Conservation (phyloP, 805 yeast genomes). For the Nakazawaea laoshanensis region DNA sequence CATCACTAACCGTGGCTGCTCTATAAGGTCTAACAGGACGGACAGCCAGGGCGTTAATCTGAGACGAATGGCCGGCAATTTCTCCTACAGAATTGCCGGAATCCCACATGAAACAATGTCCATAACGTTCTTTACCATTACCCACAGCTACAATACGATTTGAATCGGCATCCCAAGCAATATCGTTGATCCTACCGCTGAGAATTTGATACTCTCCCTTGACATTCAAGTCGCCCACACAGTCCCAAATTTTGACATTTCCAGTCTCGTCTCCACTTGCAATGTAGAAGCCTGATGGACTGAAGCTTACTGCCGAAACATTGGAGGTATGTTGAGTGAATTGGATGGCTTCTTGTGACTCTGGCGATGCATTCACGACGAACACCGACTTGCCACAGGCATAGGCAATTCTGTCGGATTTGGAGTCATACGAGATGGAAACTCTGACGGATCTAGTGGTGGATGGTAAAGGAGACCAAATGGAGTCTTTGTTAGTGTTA, state of each 20-base stretch:
- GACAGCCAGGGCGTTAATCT: slow-evolving; percentile 76
- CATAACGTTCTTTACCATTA: slow-evolving; percentile 84
- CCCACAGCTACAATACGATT: slow-evolving; percentile 90
- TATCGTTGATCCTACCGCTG: slow-evolving; percentile 71
- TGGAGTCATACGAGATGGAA: slow-evolving; percentile 67
- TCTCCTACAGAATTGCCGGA: slow-evolving; percentile 97
- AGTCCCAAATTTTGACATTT: slow-evolving; percentile 82
- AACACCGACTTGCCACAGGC: slow-evolving; percentile 75
- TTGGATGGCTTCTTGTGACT: slow-evolving; percentile 36
- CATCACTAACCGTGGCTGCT: slow-evolving; percentile 90
- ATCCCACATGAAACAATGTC: slow-evolving; percentile 90
- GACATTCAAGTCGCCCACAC: slow-evolving; percentile 42
- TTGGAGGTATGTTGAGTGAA: slow-evolving; percentile 62
- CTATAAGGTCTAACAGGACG: slow-evolving; percentile 85
- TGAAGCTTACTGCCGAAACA: slow-evolving; percentile 78
- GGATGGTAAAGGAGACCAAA: slow-evolving; percentile 71
- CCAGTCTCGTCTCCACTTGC: slow-evolving; percentile 95
- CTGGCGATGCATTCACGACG: slow-evolving; percentile 56
- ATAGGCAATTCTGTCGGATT: slow-evolving; percentile 67
- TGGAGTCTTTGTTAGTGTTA: slow-evolving; percentile 16
- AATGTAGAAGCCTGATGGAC: slow-evolving; percentile 84
- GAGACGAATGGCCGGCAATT: slow-evolving; percentile 83
- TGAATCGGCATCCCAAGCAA: slow-evolving; percentile 90
- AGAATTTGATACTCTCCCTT: slow-evolving; percentile 75
- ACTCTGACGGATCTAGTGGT: slow-evolving; percentile 66